Evolutionary conservation across 805 yeast species (phyloP).

Genomic region (Saccharomycopsis vini): DNA sequence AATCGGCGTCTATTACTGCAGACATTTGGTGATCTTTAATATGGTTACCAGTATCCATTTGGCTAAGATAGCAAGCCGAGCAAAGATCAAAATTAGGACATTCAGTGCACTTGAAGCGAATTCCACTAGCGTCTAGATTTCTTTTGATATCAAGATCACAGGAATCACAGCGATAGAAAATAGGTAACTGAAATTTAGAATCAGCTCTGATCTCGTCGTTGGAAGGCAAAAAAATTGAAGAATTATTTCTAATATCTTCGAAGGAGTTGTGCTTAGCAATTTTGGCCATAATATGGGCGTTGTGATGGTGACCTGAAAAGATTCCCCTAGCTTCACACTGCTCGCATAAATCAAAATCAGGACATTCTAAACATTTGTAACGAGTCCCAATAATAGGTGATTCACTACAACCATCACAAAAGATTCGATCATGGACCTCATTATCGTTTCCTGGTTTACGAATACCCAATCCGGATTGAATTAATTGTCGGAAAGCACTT

Average conservation of each 20-base stretch:
- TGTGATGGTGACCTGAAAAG: slow-evolving; percentile 8
- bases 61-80: neutral
- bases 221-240: too few relatives aligned
- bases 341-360: slow-evolving; percentile 41
- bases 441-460: too few relatives aligned
- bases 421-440: slow-evolving; percentile 1
- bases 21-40: neutral
- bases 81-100: slow-evolving; percentile 30
- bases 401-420: slow-evolving; percentile 19
- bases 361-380: slow-evolving; percentile 39
- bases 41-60: neutral
- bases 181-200: too few relatives aligned
- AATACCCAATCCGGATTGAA: too few relatives aligned
- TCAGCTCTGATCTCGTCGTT: too few relatives aligned
- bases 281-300: slow-evolving; percentile 11
- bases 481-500: neutral
- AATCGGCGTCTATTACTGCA: neutral
- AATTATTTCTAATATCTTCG: too few relatives aligned
- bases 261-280: too few relatives aligned
- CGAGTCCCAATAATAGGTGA: slow-evolving; percentile 31
- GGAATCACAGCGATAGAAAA: too few relatives aligned
- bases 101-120: slow-evolving; percentile 37
- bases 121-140: slow-evolving; percentile 25
- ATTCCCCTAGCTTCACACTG: slow-evolving; percentile 23
- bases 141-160: neutral